Evolutionary conservation across 2,329 filamentous ascomycete species (phyloP).

Genomic region (Mariannaea elegans): DNA sequence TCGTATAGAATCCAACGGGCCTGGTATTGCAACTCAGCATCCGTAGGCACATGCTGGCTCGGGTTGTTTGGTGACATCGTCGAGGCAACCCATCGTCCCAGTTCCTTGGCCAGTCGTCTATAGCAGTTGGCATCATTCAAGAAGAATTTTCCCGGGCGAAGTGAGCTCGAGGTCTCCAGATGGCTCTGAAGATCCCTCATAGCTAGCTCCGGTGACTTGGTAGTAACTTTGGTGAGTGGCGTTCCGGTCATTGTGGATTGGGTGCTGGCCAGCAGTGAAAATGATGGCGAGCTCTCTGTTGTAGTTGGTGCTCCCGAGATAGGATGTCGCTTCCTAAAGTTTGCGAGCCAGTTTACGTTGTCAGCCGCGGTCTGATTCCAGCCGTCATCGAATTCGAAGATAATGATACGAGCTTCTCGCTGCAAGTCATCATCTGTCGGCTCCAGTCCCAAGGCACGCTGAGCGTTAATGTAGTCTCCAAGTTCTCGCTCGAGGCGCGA

Average conservation of each 20-base stretch:
- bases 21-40: constrained; percentile 71
- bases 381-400: constrained; percentile 68
- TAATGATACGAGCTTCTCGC: constrained; percentile 65
- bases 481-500: constrained; percentile 65
- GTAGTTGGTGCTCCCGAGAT: constrained; percentile 17
- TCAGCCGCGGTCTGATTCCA: constrained; percentile 73
- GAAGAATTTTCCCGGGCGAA: constrained; percentile 51
- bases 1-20: constrained; percentile 71
- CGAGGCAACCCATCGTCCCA: constrained; percentile 61
- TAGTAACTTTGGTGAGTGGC: constrained; percentile 28
- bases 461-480: constrained; percentile 58
- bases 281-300: constrained; percentile 35
- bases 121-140: constrained; percentile 70
- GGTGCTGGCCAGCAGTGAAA: constrained; percentile 34
- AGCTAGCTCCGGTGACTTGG: constrained; percentile 24
- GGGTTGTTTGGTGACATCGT: constrained; percentile 69
- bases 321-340: constrained; percentile 60
- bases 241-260: constrained; percentile 25
- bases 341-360: constrained; percentile 60
- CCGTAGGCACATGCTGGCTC: constrained; percentile 65
- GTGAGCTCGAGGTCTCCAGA: constrained; percentile 14
- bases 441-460: constrained; percentile 55
- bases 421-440: constrained; percentile 65
- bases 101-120: constrained; percentile 61
- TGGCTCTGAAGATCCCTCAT: constrained; percentile 16